Evolutionary conservation across 2,329 filamentous ascomycete species (phyloP), one percentile per base, ranked within the genome.

Genomic region (Claviceps maximensis): DNA sequence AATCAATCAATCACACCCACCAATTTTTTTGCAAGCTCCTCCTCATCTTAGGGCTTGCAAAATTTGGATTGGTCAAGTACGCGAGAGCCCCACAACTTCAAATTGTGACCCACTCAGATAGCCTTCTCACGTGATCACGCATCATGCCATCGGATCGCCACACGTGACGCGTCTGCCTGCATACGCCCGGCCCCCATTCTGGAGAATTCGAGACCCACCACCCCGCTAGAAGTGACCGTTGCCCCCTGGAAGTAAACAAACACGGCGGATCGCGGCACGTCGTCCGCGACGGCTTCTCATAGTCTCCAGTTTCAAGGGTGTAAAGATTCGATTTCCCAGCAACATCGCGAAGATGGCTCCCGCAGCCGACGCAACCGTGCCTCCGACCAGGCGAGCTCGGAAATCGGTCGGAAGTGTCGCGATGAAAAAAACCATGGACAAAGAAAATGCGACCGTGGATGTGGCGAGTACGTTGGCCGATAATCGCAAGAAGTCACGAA

Each of bases 401-500:
- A 87, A 87, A 66, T 90, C 87, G n/a, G 80, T 87, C 55, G 83
- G 82, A 19, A 66, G 66, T 59, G 80, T 67, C 61, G 78, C 69
- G 67, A 71, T 63, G 61, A 74, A 62, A 61, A 79, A 72, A 67
- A 68, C 71, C 40, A 69, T 75, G 58, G 84, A 88, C 62, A 89
- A 89, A 68, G 88, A 94, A 65, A 94, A 94, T 74, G 77, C 79
- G 63, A 87, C 84, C 3, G 71, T 83, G 45, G 83, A 88, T 59
- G 67, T 86, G 53, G 77, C 74, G 56, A 75, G 77, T 58, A 70
- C 73, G 54, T 63, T 75, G 58, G 74, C 72, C 31, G 73, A 72
- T 54, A 75, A 68, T 63, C 73, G 77, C 57, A 78, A 77, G 71
- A 91, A 89, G 71, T 87, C 85, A 54, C 83, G 93, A 59, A 96